Percentiles rank a stretch among this genome's conserved stretches.
These are phyloP conservation scores for Populus nigra DNA, from an alignment of 345 rosid genomes.

Conservation along the genomic window DNA sequence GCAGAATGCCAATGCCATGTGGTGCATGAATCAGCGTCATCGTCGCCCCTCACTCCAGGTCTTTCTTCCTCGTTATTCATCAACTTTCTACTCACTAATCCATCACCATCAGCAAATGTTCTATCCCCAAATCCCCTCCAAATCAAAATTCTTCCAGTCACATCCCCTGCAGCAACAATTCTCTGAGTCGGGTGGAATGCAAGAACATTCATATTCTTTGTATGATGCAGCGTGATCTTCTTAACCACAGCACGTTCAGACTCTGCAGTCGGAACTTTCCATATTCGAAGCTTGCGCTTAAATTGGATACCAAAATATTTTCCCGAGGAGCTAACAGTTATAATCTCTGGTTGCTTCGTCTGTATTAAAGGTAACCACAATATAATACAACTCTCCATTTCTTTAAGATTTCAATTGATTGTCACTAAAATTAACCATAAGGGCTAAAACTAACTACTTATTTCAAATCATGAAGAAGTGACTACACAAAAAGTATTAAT, in stretches of 20 bases:
- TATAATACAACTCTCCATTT: not conserved
- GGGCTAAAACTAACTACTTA: not conserved
- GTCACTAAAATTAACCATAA: not conserved
- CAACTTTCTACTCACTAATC: constrained; percentile 20
- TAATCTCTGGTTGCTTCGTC: constrained; percentile 56
- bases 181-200: constrained; percentile 86
- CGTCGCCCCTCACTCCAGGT: constrained; percentile 84
- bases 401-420: not conserved
- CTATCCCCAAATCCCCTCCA: constrained; percentile 85
- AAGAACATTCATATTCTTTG: constrained; percentile 57
- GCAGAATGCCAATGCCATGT: constrained; percentile 94
- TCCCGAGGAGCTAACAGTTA: constrained; percentile 62
- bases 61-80: constrained; percentile 53
- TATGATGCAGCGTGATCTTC: constrained; percentile 78
- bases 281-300: constrained; percentile 58
- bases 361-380: constrained; percentile 26
- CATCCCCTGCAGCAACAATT: constrained; percentile 86
- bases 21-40: constrained; percentile 93
- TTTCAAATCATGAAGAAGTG: not conserved
- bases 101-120: constrained; percentile 37
- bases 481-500: not conserved
- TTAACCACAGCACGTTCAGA: constrained; percentile 37
- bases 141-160: constrained; percentile 79
- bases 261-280: constrained; percentile 67
- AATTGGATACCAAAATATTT: constrained; percentile 55